phyloP scores from a whole-genome alignment of 768 basidiomycete genomes.

The Filobasidium floriforme region DNA sequence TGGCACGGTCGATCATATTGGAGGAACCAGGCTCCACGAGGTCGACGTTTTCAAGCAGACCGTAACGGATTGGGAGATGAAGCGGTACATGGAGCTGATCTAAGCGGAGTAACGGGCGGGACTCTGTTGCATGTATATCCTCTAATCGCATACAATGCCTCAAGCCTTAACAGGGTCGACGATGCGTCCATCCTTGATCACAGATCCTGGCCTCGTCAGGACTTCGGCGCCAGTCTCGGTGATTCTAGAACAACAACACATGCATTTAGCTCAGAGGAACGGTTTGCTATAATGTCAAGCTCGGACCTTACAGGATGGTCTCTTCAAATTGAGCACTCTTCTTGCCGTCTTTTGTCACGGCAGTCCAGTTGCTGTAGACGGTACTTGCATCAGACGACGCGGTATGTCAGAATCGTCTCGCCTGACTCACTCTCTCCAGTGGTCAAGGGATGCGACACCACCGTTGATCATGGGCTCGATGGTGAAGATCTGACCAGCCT shows the following conservation, averaged over 20 bases:
- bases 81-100: constrained; percentile 26
- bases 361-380: constrained; percentile 67
- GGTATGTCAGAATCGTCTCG: not conserved
- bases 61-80: constrained; percentile 82
- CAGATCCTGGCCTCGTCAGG: constrained; percentile 52
- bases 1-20: constrained; percentile 88
- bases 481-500: constrained; percentile 56
- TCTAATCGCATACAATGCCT: not conserved
- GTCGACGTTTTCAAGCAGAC: constrained; percentile 77
- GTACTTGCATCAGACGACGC: constrained; percentile 59
- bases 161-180: constrained; percentile 2
- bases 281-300: constrained; percentile 20
- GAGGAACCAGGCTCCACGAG: constrained; percentile 89
- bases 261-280: not conserved
- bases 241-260: constrained; percentile 54
- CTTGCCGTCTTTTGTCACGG: constrained; percentile 83
- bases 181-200: not conserved
- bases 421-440: constrained; percentile 17
- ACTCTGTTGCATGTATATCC: not conserved
- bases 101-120: not conserved
- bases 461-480: constrained; percentile 87
- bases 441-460: constrained; percentile 50
- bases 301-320: constrained; percentile 68
- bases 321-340: constrained; percentile 96
- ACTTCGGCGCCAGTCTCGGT: constrained; percentile 86